phyloP scores from a whole-genome alignment of 1,284 basidiomycete species.

The Veloboletus limbatus region DNA sequence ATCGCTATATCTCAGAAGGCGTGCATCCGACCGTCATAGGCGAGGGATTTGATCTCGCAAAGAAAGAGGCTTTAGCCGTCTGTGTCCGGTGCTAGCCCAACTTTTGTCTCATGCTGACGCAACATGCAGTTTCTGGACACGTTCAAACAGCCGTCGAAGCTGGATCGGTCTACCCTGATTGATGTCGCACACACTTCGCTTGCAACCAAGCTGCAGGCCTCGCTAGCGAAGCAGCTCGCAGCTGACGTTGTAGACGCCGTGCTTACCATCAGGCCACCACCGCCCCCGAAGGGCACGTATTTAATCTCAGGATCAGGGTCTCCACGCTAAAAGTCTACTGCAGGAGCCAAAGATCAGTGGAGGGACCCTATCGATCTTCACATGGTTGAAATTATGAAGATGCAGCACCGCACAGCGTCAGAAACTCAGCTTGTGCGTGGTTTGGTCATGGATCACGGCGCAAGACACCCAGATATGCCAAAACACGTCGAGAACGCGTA shows the following conservation, averaged over 20 bases:
- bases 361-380: slow-evolving; percentile 94
- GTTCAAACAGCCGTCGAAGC: slow-evolving; percentile 74
- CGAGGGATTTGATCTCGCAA: slow-evolving; percentile 95
- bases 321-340: slow-evolving; percentile 25
- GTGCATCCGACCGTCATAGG: slow-evolving; percentile 97
- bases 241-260: slow-evolving; percentile 96
- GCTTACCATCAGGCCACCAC: slow-evolving; percentile 78
- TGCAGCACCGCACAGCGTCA: slow-evolving; percentile 98
- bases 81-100: slow-evolving; percentile 34
- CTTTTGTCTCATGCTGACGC: slow-evolving; percentile 16
- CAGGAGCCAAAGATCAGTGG: slow-evolving; percentile 64
- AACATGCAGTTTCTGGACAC: slow-evolving; percentile 80
- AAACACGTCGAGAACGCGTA: slow-evolving; percentile 97
- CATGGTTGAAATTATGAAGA: slow-evolving; percentile 99
- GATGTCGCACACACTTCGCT: slow-evolving; percentile 94
- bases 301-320: slow-evolving; percentile 19
- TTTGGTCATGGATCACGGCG: slow-evolving; percentile 94
- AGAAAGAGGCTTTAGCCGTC: slow-evolving; percentile 89
- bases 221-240: slow-evolving; percentile 86
- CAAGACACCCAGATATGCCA: slow-evolving; percentile 98
- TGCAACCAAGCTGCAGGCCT: slow-evolving; percentile 86
- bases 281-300: slow-evolving; percentile 54
- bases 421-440: slow-evolving; percentile 98
- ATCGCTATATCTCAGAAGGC: slow-evolving; percentile 97
- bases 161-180: slow-evolving; percentile 90